Evolutionary conservation across 2,329 filamentous ascomycete genomes (phyloP), one percentile per base, ranked within the genome.

Genomic region (Cladosporium sp.): DNA sequence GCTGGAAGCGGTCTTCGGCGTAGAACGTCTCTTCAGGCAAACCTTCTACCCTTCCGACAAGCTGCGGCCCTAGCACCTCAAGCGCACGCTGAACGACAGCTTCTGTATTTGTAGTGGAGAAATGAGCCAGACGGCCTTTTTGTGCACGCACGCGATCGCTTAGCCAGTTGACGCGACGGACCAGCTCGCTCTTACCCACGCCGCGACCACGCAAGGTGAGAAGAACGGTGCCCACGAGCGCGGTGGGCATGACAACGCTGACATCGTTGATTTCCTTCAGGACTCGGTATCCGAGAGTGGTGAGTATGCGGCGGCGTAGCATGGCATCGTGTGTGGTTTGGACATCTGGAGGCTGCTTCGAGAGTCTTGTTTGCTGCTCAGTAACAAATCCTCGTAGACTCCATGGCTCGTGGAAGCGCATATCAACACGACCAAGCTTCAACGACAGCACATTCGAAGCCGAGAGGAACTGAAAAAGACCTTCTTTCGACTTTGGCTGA

Each of bases 241-340:
- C 92, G 0, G 93, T 97, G 0, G 93, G 93, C 93, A 98, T 98
- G 44, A 98, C 89, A 0, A 98, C 93, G 0, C 91, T 95, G 2
- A 95, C 92, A 33, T 86, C 83, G 66, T 98, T 98, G 72, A 98
- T 98, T 63, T 98, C 89, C 0, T 87, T 86, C 2, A 98, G 77
- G 1, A 97, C 90, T 61, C 88, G 87, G 72, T 96, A 98, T 1
- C 93, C 93, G 52, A 98, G 76, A 0, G 89, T 95, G 34, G 90
- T 81, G 10, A 98, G 73, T 2, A 98, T 74, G 54, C 87, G 86
- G 19, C 85, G 78, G 44, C 63, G 63, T 10, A 85, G 74, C 1
- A 76, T 72, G 4, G 77, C 71, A 42, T 74, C 74, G 14, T 53
- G 35, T 8, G 38, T 22, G 18, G 28, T 53, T 31, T 50, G 10